These are phyloP conservation scores for Syzygium aqueum DNA, from an alignment of 345 rosid genomes.

Conservation along the genomic window DNA sequence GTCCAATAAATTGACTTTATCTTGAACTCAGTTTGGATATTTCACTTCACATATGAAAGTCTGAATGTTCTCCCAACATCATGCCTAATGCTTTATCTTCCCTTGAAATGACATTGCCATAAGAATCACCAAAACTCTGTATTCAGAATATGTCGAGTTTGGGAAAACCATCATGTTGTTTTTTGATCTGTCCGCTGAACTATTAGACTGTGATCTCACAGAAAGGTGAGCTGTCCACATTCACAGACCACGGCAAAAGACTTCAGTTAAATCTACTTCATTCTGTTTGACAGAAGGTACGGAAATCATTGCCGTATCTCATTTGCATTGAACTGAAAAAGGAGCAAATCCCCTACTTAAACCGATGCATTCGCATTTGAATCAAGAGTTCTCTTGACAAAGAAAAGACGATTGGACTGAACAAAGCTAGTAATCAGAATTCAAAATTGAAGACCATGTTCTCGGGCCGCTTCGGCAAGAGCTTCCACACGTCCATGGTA, in stretches of 20 bases:
- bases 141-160: not conserved
- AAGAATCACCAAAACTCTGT: not conserved
- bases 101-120: not conserved
- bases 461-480: slow-evolving; percentile 78
- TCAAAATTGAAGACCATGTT: slow-evolving; percentile 59
- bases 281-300: not conserved
- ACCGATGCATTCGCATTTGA: not conserved
- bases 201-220: not conserved
- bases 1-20: not conserved
- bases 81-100: not conserved
- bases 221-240: not conserved
- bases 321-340: not conserved
- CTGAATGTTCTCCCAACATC: not conserved
- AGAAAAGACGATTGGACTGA: not conserved
- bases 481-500: slow-evolving; percentile 89
- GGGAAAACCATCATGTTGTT: not conserved
- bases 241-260: not conserved
- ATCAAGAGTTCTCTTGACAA: not conserved
- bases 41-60: not conserved
- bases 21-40: not conserved
- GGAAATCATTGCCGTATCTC: not conserved
- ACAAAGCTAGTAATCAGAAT: not conserved
- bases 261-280: not conserved
- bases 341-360: not conserved
- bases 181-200: not conserved